A percentile compares a stretch with the other conserved stretches of the same genome.
phyloP scores from a whole-genome alignment of 2,329 filamentous ascomycete species.

The Parastagonospora nodorum region DNA sequence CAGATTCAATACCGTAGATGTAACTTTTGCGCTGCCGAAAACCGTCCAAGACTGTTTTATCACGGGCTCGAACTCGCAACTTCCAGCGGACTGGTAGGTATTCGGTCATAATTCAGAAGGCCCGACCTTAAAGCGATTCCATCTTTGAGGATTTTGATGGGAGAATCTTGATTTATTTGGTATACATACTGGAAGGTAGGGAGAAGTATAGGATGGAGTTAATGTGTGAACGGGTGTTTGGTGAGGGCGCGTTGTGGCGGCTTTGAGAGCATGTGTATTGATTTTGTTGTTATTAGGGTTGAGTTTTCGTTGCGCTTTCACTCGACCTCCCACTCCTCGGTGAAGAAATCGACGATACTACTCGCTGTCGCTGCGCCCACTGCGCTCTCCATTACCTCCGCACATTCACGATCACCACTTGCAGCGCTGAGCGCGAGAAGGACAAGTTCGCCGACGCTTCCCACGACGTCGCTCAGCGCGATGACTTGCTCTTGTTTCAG shows the following conservation, averaged over 20 bases:
- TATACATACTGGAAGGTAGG: too few species aligned
- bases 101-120: too few species aligned
- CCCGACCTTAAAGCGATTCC: too few species aligned
- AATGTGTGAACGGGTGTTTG: too few species aligned
- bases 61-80: too few species aligned
- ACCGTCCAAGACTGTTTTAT: too few species aligned
- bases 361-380: conserved; percentile 26
- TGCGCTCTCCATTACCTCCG: conserved; percentile 20
- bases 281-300: background rate
- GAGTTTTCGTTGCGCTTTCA: background rate
- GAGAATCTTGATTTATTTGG: too few species aligned
- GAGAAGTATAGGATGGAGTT: too few species aligned
- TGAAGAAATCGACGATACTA: conserved; percentile 39
- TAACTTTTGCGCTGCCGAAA: too few species aligned
- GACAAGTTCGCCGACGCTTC: conserved; percentile 39
- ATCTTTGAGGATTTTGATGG: too few species aligned
- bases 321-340: conserved; percentile 37
- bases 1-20: too few species aligned
- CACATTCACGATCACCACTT: conserved; percentile 15
- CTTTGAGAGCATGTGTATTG: background rate
- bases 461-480: conserved; percentile 38
- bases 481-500: conserved; percentile 34
- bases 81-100: too few species aligned
- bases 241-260: background rate
- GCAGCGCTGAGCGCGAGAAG: conserved; percentile 29